Base-by-base conservation (phyloP, 164 flowering plant species). In the Houttuynia cordata region DNA sequence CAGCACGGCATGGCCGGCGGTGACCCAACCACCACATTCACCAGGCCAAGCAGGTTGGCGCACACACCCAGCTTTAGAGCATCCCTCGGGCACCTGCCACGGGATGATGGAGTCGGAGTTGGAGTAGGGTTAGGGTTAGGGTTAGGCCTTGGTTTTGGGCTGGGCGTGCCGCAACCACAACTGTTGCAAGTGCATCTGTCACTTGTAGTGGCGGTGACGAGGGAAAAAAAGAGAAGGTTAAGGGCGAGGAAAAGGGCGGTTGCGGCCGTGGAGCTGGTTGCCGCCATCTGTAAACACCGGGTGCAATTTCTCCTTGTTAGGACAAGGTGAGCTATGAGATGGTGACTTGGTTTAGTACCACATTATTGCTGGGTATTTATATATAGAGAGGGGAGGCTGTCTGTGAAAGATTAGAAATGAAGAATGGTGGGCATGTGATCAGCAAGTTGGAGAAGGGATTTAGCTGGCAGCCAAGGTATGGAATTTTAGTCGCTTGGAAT, bases 1-100 rank as follows among this genome's bases (percentile, higher is more conserved):
- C 96, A 85, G 75, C 96, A 87, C 13, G 83, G 79, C n/a, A 63
- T 57, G 54, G 71, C 70, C n/a, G 86, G 72, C 20, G 96, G 86
- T 24, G 65, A 60, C 10, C 91, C 89, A 13, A 83, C 65, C 10
- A 70, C 74, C 22, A 80, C n/a, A 61, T 71, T 59, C 23, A 81
- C 69, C 51, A 84, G 50, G 37, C 57, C 85, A 21, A 85, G 64
- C 71, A 88, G 17, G 57, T 85, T 64, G 21, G 79, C 85, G 61
- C 96, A 88, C 4, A 79, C 88, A 7, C 85, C 86, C 21, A 88
- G 60, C 70, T 87, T 85, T 1, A 87, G 76, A 22, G 89, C 73
- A 60, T 86, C 87, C 45, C 41, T 83, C 0, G 88, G 93, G 80
- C 92, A 83, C 14, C 68, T 68, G 60, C 50, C 68, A 17, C 63